Conservation (phyloP, 2,329 filamentous ascomycete species). For the Monosporascus sp. region DNA sequence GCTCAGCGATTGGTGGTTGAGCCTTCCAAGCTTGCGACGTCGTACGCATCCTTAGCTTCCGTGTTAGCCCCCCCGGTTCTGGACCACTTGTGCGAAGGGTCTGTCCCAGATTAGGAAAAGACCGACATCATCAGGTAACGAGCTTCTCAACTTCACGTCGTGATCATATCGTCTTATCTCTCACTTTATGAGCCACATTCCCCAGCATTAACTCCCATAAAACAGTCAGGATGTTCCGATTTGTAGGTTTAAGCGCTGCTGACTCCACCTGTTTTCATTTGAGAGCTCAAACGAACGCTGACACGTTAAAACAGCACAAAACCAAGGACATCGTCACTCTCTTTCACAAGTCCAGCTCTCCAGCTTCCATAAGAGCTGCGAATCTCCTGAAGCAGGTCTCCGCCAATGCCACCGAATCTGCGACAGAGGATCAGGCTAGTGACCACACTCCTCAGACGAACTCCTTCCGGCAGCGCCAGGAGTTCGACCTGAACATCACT, state of each 20-base stretch:
- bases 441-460: constrained; percentile 57
- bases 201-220: not conserved
- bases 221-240: constrained; percentile 38
- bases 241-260: constrained; percentile 31
- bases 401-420: constrained; percentile 59
- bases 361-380: constrained; percentile 67
- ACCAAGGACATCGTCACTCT: constrained; percentile 88
- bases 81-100: not conserved
- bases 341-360: constrained; percentile 79
- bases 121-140: not conserved
- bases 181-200: not conserved
- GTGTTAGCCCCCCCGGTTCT: not conserved
- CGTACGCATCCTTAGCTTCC: not conserved
- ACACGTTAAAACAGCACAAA: constrained; percentile 53
- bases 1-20: not conserved
- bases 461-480: constrained; percentile 42
- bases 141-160: not conserved
- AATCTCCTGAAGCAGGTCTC: constrained; percentile 77
- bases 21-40: not conserved
- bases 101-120: not conserved
- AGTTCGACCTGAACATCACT: constrained; percentile 84
- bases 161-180: not conserved
- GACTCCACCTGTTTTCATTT: not conserved
- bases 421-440: constrained; percentile 70
- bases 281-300: not conserved